Evolutionary conservation across 768 basidiomycete species (phyloP), one percentile per base, ranked within the genome.

Genomic region (Coprinopsis sp.): DNA sequence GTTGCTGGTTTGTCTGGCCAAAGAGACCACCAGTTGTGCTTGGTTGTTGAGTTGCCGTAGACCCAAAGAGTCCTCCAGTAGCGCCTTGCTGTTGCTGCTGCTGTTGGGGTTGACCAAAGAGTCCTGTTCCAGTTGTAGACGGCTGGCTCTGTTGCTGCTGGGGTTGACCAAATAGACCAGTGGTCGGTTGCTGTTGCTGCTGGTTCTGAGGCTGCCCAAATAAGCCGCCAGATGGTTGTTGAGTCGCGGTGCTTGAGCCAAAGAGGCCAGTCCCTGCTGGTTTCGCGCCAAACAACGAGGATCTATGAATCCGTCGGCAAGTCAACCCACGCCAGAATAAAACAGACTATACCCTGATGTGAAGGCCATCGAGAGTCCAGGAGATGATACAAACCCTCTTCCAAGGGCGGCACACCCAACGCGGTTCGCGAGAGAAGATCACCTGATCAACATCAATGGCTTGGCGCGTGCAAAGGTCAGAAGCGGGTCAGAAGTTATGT

Each of bases 341-440:
- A 39, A 39, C 21, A 39, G 16, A 8, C 11, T 18, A 10, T 39
- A 39, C 37, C 37, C 37, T 21, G 37, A 39, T 14, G 34, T 18
- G 22, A 60, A 78, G 77, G 44, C 37, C 37, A 73, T 53, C 13
- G 65, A 59, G n/a, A n/a, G n/a, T n/a, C n/a, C 40, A 52, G 49
- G 44, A 39, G 25, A 22, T 23, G 37, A 39, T 22, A 18, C 22
- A 18, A 23, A 22, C 21, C 37, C 37, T 18, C 37, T 39, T 39
- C 21, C 37, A 22, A 85, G 84, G 84, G 85, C 85, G 84, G 82
- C 84, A 86, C n/a, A n/a, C n/a, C n/a, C n/a, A n/a, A n/a, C n/a
- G n/a, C n/a, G n/a, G n/a, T n/a, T n/a, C n/a, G n/a, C n/a, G n/a
- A n/a, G n/a, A n/a, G n/a, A n/a, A n/a, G n/a, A n/a, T n/a, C n/a